Conservation (phyloP, 768 basidiomycete species). For the Suillus decipiens region DNA sequence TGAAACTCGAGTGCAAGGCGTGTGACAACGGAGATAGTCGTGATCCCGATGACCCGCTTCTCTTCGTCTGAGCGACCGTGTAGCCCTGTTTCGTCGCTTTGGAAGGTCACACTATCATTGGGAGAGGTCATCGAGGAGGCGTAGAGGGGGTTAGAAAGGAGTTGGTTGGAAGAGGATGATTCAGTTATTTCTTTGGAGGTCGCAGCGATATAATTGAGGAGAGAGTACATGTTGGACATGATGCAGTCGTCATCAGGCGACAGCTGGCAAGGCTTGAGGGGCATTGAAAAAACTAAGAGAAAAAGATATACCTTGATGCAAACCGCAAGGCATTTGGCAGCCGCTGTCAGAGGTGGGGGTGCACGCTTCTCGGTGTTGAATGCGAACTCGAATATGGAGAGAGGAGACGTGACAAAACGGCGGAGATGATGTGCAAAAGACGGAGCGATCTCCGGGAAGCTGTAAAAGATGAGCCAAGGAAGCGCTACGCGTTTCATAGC, state of each 20-base stretch:
- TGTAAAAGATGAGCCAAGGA: conserved; percentile 29
- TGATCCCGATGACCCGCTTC: conserved; percentile 80
- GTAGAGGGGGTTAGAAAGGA: conserved; percentile 44
- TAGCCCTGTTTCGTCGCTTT: conserved; percentile 64
- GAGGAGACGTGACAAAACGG: conserved; percentile 84
- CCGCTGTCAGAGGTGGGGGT: conserved; percentile 78
- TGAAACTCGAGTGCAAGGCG: conserved; percentile 82
- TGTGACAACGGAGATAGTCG: conserved; percentile 90
- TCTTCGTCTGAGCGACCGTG: conserved; percentile 80
- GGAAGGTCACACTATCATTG: conserved; percentile 50
- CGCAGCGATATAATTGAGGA: conserved; percentile 88
- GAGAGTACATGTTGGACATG: conserved; percentile 96
- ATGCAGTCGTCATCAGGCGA: conserved; percentile 86
- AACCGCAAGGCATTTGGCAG: conserved; percentile 86
- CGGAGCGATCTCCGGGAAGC: conserved; percentile 79
- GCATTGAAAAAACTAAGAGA: background rate
- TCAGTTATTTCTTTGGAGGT: conserved; percentile 78
- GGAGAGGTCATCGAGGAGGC: conserved; percentile 30
- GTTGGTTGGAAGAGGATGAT: conserved; percentile 42
- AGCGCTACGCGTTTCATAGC: background rate
- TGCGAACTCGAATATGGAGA: conserved; percentile 86
- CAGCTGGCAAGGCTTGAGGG: conserved; percentile 45
- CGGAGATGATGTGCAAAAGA: conserved; percentile 78
- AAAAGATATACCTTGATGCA: conserved; percentile 71
- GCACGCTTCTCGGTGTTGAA: conserved; percentile 73